These are phyloP conservation scores for Achaetomiella virescens DNA, from an alignment of 495 filamentous ascomycete genomes.

Conservation along the genomic window DNA sequence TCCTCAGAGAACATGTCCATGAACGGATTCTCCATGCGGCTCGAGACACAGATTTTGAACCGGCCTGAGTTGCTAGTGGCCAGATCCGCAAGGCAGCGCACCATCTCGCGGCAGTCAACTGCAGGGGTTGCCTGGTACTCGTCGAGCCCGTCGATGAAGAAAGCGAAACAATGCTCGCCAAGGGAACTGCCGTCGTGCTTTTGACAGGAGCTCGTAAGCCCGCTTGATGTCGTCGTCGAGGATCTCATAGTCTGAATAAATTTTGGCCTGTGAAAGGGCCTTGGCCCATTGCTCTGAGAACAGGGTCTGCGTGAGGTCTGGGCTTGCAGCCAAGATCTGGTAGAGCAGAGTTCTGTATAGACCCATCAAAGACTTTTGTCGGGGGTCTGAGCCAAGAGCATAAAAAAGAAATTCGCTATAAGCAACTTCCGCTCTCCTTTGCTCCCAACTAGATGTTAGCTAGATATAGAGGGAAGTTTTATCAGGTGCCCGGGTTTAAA, in stretches of 20 bases:
- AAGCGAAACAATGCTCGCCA: constrained; percentile 10
- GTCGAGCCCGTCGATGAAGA: constrained; percentile 34
- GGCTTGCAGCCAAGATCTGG: not conserved
- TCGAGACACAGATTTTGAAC: constrained; percentile 41
- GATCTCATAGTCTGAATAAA: not conserved
- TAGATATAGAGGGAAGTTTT: not conserved
- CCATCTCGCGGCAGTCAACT: not conserved
- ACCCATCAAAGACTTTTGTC: not conserved
- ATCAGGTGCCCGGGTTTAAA: not conserved
- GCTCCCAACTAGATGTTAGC: not conserved
- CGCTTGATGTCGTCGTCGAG: not conserved
- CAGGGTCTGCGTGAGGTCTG: not conserved
- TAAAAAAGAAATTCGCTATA: not conserved
- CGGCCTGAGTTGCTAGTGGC: not conserved
- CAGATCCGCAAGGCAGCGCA: not conserved
- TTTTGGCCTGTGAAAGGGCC: not conserved
- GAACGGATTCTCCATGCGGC: not conserved
- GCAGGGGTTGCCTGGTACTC: constrained; percentile 27
- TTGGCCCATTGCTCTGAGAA: not conserved
- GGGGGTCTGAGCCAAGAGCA: not conserved
- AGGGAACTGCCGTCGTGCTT: not conserved
- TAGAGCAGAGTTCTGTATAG: not conserved
- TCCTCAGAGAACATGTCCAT: not conserved
- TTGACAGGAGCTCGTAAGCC: not conserved
- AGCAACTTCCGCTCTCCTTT: not conserved